Evolutionary conservation across 306 rosid species (phyloP).

Genomic region (Gynostemma pentaphyllum): DNA sequence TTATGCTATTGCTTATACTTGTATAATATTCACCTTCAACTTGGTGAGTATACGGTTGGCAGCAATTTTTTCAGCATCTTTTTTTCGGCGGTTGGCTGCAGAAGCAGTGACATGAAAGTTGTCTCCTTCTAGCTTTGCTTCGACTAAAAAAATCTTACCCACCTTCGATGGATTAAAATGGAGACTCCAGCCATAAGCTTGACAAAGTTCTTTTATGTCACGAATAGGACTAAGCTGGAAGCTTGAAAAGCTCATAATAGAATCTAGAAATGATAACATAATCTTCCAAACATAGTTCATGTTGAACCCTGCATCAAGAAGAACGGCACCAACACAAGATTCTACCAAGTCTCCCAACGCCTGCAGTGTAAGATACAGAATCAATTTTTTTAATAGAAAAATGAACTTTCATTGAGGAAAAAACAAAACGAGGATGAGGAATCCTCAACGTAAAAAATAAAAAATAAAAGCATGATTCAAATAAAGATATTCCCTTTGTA

Average conservation of each 20-base stretch:
- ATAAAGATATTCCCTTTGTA: too few species aligned
- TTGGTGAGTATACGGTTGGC: slow-evolving; percentile 29
- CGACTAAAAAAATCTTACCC: slow-evolving; percentile 30
- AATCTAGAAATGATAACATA: slow-evolving; percentile 67
- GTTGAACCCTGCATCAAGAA: slow-evolving; percentile 80
- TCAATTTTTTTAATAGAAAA: too few species aligned
- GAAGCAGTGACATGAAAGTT: slow-evolving; percentile 29
- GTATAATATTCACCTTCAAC: slow-evolving; percentile 45
- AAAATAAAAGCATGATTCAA: too few species aligned
- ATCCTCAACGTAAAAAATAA: too few species aligned
- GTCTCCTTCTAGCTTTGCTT: slow-evolving; percentile 34
- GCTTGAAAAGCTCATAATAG: slow-evolving; percentile 56
- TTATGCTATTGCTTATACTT: not conserved
- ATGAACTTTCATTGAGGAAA: too few species aligned
- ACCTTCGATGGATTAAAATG: slow-evolving; percentile 14
- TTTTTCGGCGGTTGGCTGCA: slow-evolving; percentile 32
- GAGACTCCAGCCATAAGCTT: slow-evolving; percentile 33
- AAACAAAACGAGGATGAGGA: too few species aligned
- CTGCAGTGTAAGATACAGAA: slow-evolving; percentile 22
- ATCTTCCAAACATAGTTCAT: slow-evolving; percentile 54
- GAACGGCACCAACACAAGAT: slow-evolving; percentile 85
- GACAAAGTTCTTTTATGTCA: slow-evolving; percentile 77
- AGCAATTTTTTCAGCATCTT: slow-evolving; percentile 48
- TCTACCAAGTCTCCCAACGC: slow-evolving; percentile 86
- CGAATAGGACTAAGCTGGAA: slow-evolving; percentile 68